Evolutionary conservation across 495 filamentous ascomycete species (phyloP), one percentile per base, ranked within the genome.

Genomic region (Daldinia vernicosa): DNA sequence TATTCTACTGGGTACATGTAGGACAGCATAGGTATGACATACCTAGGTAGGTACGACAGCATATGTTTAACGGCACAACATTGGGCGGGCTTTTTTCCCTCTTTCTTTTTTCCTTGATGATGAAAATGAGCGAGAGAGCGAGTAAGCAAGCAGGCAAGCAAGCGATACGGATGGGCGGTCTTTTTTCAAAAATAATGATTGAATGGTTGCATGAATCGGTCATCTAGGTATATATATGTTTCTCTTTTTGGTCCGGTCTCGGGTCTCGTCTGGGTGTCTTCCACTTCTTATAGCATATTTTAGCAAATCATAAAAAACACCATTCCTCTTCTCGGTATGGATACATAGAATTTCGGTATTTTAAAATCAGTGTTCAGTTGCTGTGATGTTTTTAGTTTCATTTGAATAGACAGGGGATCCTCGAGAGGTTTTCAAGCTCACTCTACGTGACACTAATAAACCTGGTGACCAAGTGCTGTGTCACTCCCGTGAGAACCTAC

Each of bases 161-260:
- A 22, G 17, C 19, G 30, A 45, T 37, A 56, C 30, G 51, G 28
- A 17, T 11, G 47, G 65, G 51, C 19, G 65, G 51, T 60, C 47
- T 32, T 43, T 43, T 63, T 53, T 5, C 26, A n/a, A 53, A 59
- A 64, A 27, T 55, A 55, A 55, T 52, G 43, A 17, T 32, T 58
- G 58, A 27, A n/a, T 47, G 51, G 39, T 32, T 66, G 65, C 57
- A 60, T 60, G 66, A 40, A 61, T 37, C 19, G 32, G 50, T 53
- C 54, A 33, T 24, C n/a, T 63, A 51, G n/a, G n/a, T 53, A 57
- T 62, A 62, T 51, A 40, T 22, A 30, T 66, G 7, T 27, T 60
- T 47, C 6, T n/a, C 11, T n/a, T 51, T 62, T 63, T 26, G 43
- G 12, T 43, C 54, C 54, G 50, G 50, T 24, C 6, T 30, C 12